These are phyloP conservation scores for Colletotrichum shisoi DNA, from an alignment of 2,329 filamentous ascomycete genomes.

Conservation along the genomic window DNA sequence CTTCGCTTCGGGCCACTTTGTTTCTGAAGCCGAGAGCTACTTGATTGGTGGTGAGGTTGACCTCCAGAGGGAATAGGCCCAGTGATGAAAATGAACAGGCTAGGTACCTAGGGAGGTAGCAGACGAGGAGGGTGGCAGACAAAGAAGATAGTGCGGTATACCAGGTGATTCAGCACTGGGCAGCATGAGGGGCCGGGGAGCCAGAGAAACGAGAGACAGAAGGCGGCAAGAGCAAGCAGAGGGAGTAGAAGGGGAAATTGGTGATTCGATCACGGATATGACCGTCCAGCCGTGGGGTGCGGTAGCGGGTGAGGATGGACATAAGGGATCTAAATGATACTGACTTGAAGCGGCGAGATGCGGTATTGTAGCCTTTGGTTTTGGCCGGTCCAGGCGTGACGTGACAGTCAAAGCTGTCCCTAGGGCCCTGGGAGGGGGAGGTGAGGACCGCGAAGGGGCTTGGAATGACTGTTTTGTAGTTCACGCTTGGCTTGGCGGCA, in stretches of 20 bases:
- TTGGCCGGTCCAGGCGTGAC: slow-evolving; percentile 11
- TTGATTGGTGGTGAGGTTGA: background rate
- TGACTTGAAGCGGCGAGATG: slow-evolving; percentile 12
- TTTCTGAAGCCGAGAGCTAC: slow-evolving; percentile 8
- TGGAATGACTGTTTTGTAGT: slow-evolving; percentile 1
- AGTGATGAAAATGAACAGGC: background rate
- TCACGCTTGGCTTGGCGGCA: slow-evolving; percentile 21
- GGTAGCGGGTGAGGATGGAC: background rate
- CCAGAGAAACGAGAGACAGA: background rate
- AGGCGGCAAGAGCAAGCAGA: background rate
- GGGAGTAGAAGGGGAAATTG: slow-evolving; percentile 1
- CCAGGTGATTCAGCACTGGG: background rate
- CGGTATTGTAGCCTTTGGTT: background rate
- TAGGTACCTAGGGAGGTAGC: background rate
- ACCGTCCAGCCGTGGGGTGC: slow-evolving; percentile 8
- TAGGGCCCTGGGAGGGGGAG: background rate
- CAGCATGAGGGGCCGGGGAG: background rate
- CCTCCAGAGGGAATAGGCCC: background rate
- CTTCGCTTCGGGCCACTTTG: slow-evolving; percentile 11
- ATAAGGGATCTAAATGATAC: background rate
- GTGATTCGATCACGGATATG: slow-evolving; percentile 17
- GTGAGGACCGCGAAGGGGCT: slow-evolving; percentile 5
- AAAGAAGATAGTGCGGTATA: background rate
- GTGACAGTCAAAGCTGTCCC: slow-evolving; percentile 21
- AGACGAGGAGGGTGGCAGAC: background rate